These are phyloP conservation scores for Phytopythium delawarense DNA, from an alignment of 352 stramenopile genomes.

Conservation along the genomic window DNA sequence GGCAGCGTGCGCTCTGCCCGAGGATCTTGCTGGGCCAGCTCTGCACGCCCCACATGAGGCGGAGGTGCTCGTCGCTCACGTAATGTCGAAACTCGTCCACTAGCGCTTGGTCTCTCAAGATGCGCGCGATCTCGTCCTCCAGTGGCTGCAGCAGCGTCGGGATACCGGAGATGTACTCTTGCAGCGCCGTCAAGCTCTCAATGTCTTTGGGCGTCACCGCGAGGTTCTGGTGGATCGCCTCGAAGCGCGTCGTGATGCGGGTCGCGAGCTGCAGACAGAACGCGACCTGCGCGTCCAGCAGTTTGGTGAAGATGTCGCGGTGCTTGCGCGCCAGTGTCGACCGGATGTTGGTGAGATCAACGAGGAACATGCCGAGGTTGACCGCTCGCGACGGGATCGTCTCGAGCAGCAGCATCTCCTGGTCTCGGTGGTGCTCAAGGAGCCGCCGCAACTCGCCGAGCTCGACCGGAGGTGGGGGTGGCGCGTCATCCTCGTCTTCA, in stretches of 20 bases:
- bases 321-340: constrained; percentile 76
- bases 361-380: constrained; percentile 73
- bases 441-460: constrained; percentile 69
- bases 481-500: constrained; percentile 32
- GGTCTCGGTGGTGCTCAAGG: constrained; percentile 53
- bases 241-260: constrained; percentile 77
- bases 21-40: constrained; percentile 89
- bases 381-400: constrained; percentile 58
- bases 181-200: constrained; percentile 84
- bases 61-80: constrained; percentile 82
- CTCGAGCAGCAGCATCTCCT: constrained; percentile 68
- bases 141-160: constrained; percentile 65
- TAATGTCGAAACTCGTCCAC: constrained; percentile 84
- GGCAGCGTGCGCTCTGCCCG: constrained; percentile 74
- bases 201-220: constrained; percentile 87
- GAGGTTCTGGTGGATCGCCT: constrained; percentile 83
- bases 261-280: constrained; percentile 67
- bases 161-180: constrained; percentile 84
- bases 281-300: constrained; percentile 63
- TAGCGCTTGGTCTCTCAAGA: constrained; percentile 74
- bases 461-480: constrained; percentile 58
- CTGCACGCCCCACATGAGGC: constrained; percentile 87
- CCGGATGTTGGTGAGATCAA: constrained; percentile 80
- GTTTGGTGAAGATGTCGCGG: constrained; percentile 60
- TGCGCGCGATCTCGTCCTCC: constrained; percentile 75